Base-by-base conservation (phyloP, 805 yeast genomes). In the Nematodospora valgi region DNA sequence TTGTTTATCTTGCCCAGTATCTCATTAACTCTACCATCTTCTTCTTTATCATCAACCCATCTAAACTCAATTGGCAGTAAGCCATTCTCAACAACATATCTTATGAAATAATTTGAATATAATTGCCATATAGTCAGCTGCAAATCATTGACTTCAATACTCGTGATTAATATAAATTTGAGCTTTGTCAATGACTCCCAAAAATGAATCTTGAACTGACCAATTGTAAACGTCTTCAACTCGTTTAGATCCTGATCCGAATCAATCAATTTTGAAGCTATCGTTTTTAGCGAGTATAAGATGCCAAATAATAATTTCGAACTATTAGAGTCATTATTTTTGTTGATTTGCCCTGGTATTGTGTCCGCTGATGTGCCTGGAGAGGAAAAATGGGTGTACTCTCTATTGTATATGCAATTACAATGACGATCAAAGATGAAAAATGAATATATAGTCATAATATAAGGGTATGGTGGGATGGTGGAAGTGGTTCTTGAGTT, bases 381-480 rank as follows among this genome's bases (percentile, higher is more conserved):
- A 15, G 29, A 3, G 17, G 31, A 7, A 13, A 32, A 10, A 20
- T 34, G 39, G 10, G 27, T 30, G 42, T 49, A 89, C 54, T 86
- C 94, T 35, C 94, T 68, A 43, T 76, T 76, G 59, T 77, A 91
- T 13, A 91, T 78, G 58, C 98, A 89, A 44, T 83, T 64, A 60
- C 97, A 86, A 61, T 91, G 97, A 54, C 93, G 74, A 56, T 91
- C 97, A 54, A 83, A 91, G 37, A 91, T 76, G 85, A 88, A 86
- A 53, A 89, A 83, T 8, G 96, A 85, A 62, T 82, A 81, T 30
- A 88, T 78, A 25, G 84, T 75, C 85, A 78, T 47, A 15, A 17
- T 18, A 16, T 14, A 20, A 23, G 7, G 11, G 15, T 14, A 29
- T 12, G 25, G 6, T 6, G 12, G 6, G 12, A 23, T 23, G n/a